phyloP scores from a whole-genome alignment of 805 yeast genomes.

The Kazachstania taianensis region DNA sequence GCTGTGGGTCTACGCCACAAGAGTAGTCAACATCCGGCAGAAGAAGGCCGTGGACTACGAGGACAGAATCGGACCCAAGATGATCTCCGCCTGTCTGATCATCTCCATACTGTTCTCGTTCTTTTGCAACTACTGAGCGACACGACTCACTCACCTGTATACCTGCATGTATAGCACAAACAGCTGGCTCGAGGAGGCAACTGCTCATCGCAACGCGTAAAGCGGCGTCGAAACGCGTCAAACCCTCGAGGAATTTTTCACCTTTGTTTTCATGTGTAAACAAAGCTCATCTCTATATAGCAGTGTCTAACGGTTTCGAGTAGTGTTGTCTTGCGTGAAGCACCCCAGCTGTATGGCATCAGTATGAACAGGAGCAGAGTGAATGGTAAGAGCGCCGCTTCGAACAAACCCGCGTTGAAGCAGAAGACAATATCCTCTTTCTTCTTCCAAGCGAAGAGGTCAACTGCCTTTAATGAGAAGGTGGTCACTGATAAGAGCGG shows the following conservation, averaged over 20 bases:
- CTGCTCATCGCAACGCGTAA: too few species aligned
- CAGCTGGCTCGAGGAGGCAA: too few species aligned
- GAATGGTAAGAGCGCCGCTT: not conserved
- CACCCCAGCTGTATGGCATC: too few species aligned
- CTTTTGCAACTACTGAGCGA: constrained; percentile 28
- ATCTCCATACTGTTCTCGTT: constrained; percentile 57
- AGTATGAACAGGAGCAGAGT: constrained; percentile 1
- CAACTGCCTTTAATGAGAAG: not conserved
- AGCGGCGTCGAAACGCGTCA: too few species aligned
- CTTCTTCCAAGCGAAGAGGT: constrained; percentile 4
- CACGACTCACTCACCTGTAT: too few species aligned
- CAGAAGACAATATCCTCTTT: constrained; percentile 10
- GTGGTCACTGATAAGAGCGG: too few species aligned
- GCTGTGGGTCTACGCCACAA: constrained; percentile 61
- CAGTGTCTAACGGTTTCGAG: too few species aligned
- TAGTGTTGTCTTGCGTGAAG: too few species aligned
- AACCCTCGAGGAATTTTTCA: too few species aligned
- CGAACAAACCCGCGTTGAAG: constrained; percentile 2
- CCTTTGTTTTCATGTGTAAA: too few species aligned
- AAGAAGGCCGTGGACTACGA: constrained; percentile 79
- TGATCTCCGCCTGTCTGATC: constrained; percentile 66
- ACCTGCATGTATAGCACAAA: too few species aligned
- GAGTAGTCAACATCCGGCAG: constrained; percentile 73
- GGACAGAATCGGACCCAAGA: constrained; percentile 78
- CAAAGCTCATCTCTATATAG: too few species aligned